These are phyloP conservation scores for Mrakia blollopis DNA, from an alignment of 768 basidiomycete species.

Conservation along the genomic window DNA sequence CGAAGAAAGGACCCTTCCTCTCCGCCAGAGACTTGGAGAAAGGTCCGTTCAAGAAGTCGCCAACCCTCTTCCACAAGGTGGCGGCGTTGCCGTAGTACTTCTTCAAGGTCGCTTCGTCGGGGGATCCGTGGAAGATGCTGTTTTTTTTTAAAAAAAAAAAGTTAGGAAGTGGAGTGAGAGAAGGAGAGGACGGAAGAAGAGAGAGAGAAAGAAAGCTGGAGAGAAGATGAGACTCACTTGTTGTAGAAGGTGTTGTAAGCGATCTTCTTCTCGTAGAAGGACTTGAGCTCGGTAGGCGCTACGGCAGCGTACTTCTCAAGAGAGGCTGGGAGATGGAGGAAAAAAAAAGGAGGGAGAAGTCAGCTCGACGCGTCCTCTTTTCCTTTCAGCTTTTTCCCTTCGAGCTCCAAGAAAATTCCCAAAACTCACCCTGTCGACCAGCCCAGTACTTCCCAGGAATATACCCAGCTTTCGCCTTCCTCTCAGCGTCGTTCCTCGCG, in stretches of 20 bases:
- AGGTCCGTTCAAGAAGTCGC: conserved; percentile 49
- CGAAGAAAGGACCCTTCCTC: conserved; percentile 38
- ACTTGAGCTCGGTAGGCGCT: conserved; percentile 17
- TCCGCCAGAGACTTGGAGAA: conserved; percentile 51
- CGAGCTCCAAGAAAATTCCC: too few relatives aligned
- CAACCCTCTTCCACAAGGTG: conserved; percentile 11
- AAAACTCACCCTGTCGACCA: conserved; percentile 15
- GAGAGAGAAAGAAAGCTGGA: neutral
- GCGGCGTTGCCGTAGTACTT: conserved; percentile 21
- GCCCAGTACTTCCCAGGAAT: conserved; percentile 25
- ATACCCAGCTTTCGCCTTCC: conserved; percentile 23
- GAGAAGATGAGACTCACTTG: conserved; percentile 7
- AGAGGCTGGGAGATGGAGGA: neutral
- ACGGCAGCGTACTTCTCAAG: conserved; percentile 20
- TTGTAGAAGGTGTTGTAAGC: conserved; percentile 5
- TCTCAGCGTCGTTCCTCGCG: conserved; percentile 7
- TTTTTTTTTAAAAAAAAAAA: too few relatives aligned
- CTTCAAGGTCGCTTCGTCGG: neutral
- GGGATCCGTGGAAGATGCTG: conserved; percentile 22
- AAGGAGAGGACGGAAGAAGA: neutral
- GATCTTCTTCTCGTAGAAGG: conserved; percentile 28
- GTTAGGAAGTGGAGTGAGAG: neutral
- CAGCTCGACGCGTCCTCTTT: neutral
- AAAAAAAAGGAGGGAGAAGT: neutral
- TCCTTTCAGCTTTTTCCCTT: neutral